phyloP scores from a whole-genome alignment of 2,329 filamentous ascomycete genomes.

The Paracorniculantispora psalliotae region DNA sequence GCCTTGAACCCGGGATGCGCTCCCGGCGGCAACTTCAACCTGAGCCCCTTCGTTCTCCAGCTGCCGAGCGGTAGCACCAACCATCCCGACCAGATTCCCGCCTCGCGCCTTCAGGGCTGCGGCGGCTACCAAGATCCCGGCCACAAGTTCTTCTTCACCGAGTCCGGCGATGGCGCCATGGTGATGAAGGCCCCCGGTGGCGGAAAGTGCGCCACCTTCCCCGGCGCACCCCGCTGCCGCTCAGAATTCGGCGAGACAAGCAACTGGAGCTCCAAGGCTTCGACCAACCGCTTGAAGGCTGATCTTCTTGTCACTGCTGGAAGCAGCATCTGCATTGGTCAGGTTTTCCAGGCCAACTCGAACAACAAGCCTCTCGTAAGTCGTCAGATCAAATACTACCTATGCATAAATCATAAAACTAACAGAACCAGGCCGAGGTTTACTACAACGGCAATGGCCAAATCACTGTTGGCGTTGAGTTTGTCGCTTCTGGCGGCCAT shows the following conservation, averaged over 20 bases:
- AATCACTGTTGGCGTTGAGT: constrained; percentile 1
- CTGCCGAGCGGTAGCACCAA: not conserved
- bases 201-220: constrained; percentile 3
- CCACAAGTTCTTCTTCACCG: constrained; percentile 2
- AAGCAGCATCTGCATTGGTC: constrained; percentile 7
- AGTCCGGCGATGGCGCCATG: constrained; percentile 1
- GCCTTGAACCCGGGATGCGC: constrained; percentile 1
- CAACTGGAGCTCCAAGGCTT: not conserved
- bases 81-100: constrained; percentile 15
- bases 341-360: constrained; percentile 4
- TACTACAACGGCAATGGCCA: constrained; percentile 2
- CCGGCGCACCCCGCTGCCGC: constrained; percentile 1
- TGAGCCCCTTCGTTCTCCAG: constrained; percentile 9
- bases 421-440: not conserved
- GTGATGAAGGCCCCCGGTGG: constrained; percentile 6
- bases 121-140: not conserved
- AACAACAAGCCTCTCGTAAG: constrained; percentile 9
- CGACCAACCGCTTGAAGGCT: not conserved
- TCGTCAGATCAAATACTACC: not conserved
- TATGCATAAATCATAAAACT: not conserved
- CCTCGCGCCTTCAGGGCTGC: constrained; percentile 15
- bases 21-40: constrained; percentile 4
- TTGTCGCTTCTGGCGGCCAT: not conserved
- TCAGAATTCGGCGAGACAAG: constrained; percentile 2
- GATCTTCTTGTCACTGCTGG: not conserved